Evolutionary conservation across 2,329 filamentous ascomycete species (phyloP).

Genomic region (Ascochyta pisi): DNA sequence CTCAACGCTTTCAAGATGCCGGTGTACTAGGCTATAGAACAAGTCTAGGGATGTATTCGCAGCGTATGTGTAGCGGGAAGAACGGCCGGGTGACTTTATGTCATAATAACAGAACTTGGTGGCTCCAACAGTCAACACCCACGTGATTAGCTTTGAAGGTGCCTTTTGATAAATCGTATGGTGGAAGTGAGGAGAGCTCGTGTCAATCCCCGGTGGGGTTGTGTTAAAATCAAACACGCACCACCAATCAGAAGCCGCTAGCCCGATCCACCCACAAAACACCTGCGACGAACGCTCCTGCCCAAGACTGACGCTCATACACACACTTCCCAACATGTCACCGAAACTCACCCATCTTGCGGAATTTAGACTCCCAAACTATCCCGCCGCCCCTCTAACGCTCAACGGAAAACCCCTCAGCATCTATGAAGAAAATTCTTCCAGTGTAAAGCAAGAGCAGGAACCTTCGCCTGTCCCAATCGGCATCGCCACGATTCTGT

Average conservation of each 20-base stretch:
- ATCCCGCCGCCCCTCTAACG: background rate
- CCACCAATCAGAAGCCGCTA: background rate
- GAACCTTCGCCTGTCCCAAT: constrained; percentile 51
- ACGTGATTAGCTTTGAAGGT: too few relatives aligned
- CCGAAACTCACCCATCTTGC: constrained; percentile 1
- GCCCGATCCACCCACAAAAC: constrained; percentile 6
- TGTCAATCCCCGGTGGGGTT: too few relatives aligned
- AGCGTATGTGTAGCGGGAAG: too few relatives aligned
- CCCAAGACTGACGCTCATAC: background rate
- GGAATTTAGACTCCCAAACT: constrained; percentile 2
- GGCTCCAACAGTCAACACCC: too few relatives aligned
- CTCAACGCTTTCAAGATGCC: constrained; percentile 48
- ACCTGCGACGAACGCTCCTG: background rate
- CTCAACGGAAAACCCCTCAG: constrained; percentile 8
- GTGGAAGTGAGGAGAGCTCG: too few relatives aligned
- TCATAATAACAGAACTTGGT: too few relatives aligned
- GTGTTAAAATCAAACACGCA: background rate
- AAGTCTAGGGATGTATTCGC: too few relatives aligned
- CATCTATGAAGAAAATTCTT: constrained; percentile 11
- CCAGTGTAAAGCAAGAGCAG: background rate
- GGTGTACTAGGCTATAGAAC: background rate
- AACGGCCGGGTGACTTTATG: too few relatives aligned
- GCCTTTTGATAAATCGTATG: too few relatives aligned
- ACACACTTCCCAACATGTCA: background rate
- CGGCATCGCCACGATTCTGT: constrained; percentile 28